Percentiles rank a stretch among this genome's conserved stretches.
Conservation (phyloP, 805 yeast genomes). For the Suhomyces tanzawaensis region DNA sequence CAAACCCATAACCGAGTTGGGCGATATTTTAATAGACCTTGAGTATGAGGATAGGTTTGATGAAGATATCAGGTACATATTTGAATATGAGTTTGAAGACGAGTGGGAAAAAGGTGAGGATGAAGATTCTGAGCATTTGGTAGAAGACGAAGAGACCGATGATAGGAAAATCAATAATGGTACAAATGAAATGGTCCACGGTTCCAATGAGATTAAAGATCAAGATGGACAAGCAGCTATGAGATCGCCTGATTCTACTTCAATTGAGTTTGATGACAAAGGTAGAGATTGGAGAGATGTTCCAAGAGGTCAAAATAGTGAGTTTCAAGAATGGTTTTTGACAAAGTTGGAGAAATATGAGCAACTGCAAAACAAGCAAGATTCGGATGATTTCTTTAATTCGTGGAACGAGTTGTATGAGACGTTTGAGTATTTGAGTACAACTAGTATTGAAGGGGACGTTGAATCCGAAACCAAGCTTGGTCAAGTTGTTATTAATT, state of each 20-base stretch:
- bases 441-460: slow-evolving; percentile 26
- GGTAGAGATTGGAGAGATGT: slow-evolving; percentile 75
- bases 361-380: slow-evolving; percentile 11
- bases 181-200: background rate
- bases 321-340: slow-evolving; percentile 20
- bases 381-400: slow-evolving; percentile 29
- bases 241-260: slow-evolving; percentile 14
- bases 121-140: slow-evolving; percentile 3
- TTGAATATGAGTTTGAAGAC: slow-evolving; percentile 48
- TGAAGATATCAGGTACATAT: slow-evolving; percentile 63
- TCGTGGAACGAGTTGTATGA: slow-evolving; percentile 23
- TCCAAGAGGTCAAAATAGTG: slow-evolving; percentile 56
- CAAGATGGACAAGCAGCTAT: slow-evolving; percentile 16
- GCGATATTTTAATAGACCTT: slow-evolving; percentile 52
- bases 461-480: slow-evolving; percentile 17
- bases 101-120: slow-evolving; percentile 13
- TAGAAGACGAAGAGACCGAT: slow-evolving; percentile 13
- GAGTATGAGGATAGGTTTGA: slow-evolving; percentile 65
- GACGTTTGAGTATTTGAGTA: slow-evolving; percentile 24
- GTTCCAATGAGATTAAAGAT: slow-evolving; percentile 8
- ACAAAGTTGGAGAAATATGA: slow-evolving; percentile 16
- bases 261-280: slow-evolving; percentile 51
- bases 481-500: slow-evolving; percentile 43
- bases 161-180: background rate
- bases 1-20: slow-evolving; percentile 39